A percentile compares a stretch with the other conserved stretches of the same genome.
These are phyloP conservation scores for Penicillium verrucosum DNA, from an alignment of 2,329 filamentous ascomycete species.

Conservation along the genomic window DNA sequence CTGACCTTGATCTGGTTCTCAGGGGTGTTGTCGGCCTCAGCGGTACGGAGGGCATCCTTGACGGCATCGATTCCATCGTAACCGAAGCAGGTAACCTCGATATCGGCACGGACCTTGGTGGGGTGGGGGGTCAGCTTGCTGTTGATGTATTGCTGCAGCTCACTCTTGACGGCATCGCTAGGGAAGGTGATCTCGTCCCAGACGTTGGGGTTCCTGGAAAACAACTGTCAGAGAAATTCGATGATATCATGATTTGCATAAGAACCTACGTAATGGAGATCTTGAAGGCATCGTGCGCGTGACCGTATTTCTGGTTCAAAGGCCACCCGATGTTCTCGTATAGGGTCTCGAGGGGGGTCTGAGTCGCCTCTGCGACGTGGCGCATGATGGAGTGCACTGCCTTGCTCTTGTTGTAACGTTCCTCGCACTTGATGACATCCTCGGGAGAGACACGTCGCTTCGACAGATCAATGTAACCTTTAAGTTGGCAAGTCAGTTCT, in stretches of 20 bases:
- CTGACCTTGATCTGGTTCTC: slow-evolving; percentile 97
- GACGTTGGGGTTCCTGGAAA: slow-evolving; percentile 77
- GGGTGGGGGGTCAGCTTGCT: slow-evolving; percentile 96
- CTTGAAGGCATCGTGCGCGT: slow-evolving; percentile 97
- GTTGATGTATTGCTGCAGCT: slow-evolving; percentile 91
- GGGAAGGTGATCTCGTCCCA: slow-evolving; percentile 93
- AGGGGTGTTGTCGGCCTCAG: slow-evolving; percentile 86
- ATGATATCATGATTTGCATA: neutral
- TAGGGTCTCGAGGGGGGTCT: slow-evolving; percentile 86
- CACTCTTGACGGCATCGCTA: slow-evolving; percentile 77
- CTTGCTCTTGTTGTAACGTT: slow-evolving; percentile 99
- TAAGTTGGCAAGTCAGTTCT: slow-evolving; percentile 20
- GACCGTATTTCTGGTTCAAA: slow-evolving; percentile 94
- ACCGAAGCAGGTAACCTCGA: slow-evolving; percentile 91
- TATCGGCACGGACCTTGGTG: slow-evolving; percentile 97
- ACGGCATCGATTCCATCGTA: slow-evolving; percentile 99
- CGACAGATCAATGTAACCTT: slow-evolving; percentile 94
- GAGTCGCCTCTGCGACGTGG: slow-evolving; percentile 96
- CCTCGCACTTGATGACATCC: slow-evolving; percentile 97
- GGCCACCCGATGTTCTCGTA: slow-evolving; percentile 97
- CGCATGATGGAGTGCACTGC: slow-evolving; percentile 99
- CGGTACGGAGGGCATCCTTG: slow-evolving; percentile 85
- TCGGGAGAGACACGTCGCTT: slow-evolving; percentile 97
- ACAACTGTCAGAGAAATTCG: slow-evolving; percentile 10
- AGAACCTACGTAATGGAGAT: slow-evolving; percentile 85